These are phyloP conservation scores for Nicotiana tabacum DNA, from an alignment of 257 asterid species.

Conservation along the genomic window DNA sequence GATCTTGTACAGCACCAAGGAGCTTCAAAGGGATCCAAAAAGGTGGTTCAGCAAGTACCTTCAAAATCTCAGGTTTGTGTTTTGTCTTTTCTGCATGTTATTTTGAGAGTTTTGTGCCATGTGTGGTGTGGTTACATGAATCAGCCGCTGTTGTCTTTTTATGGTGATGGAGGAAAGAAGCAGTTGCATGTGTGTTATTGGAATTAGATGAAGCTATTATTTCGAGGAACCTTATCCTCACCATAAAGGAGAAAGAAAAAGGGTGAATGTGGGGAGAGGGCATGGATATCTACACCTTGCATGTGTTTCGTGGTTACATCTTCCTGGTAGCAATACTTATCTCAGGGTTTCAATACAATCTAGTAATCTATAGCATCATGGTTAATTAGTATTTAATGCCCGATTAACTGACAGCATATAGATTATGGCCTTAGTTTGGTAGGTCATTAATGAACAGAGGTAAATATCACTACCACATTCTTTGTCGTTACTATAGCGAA, in stretches of 20 bases:
- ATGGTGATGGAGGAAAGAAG: not conserved
- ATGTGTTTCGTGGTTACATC: not conserved
- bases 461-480: not conserved
- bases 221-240: not conserved
- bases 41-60: slow-evolving; percentile 51
- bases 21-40: slow-evolving; percentile 59
- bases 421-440: not conserved
- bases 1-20: slow-evolving; percentile 53
- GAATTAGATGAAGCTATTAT: not conserved
- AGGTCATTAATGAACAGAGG: not conserved
- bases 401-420: not conserved
- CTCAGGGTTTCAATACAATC: not conserved
- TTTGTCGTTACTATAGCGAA: not conserved
- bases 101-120: not conserved
- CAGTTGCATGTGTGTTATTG: not conserved
- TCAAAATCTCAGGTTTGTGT: slow-evolving; percentile 65
- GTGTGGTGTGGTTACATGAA: not conserved
- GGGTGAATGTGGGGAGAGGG: not conserved
- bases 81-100: slow-evolving; percentile 6
- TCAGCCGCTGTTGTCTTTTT: not conserved
- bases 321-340: not conserved
- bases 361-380: not conserved
- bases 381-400: not conserved
- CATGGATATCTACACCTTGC: not conserved
- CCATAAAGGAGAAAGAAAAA: not conserved